Conservation (phyloP, 139 green algal species). For the Coelastrella sp. region DNA sequence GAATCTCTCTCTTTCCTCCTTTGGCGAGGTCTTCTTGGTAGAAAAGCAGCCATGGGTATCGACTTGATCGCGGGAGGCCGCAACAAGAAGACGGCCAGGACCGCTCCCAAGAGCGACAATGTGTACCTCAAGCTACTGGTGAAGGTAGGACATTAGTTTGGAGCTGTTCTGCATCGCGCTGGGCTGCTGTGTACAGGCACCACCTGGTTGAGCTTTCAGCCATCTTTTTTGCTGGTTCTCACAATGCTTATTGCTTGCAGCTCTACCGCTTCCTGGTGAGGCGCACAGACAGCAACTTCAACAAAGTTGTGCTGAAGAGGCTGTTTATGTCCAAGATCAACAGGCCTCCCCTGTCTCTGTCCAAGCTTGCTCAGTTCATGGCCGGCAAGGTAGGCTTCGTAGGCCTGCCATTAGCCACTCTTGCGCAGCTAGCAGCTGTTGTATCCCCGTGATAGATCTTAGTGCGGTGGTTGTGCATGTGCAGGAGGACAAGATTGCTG, state of each 20-base stretch:
- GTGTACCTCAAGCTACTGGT: conserved; percentile 99
- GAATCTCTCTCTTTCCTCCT: conserved; percentile 15
- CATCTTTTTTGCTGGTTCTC: background rate
- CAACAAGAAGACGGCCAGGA: conserved; percentile 92
- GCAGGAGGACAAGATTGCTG: conserved; percentile 90
- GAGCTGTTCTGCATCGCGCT: background rate
- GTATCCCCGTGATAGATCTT: background rate
- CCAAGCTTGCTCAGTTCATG: conserved; percentile 94
- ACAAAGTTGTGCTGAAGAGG: conserved; percentile 97
- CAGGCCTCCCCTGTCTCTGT: conserved; percentile 95
- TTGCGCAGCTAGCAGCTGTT: background rate
- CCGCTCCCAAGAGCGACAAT: conserved; percentile 97
- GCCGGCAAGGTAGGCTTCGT: conserved; percentile 83
- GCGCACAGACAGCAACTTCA: conserved; percentile 96
- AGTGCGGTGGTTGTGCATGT: background rate
- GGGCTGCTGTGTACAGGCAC: background rate
- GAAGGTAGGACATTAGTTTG: conserved; percentile 80
- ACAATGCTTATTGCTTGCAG: conserved; percentile 68
- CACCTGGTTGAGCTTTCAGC: conserved; percentile 8
- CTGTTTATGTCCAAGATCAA: conserved; percentile 98
- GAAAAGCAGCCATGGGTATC: conserved; percentile 79
- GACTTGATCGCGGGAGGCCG: conserved; percentile 96
- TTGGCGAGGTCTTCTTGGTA: conserved; percentile 7
- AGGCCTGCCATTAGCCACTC: background rate
- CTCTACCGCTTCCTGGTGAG: conserved; percentile 98